Evolutionary conservation across 2,329 filamentous ascomycete species (phyloP), one percentile per base, ranked within the genome.

Genomic region (Aspergillus sp.): DNA sequence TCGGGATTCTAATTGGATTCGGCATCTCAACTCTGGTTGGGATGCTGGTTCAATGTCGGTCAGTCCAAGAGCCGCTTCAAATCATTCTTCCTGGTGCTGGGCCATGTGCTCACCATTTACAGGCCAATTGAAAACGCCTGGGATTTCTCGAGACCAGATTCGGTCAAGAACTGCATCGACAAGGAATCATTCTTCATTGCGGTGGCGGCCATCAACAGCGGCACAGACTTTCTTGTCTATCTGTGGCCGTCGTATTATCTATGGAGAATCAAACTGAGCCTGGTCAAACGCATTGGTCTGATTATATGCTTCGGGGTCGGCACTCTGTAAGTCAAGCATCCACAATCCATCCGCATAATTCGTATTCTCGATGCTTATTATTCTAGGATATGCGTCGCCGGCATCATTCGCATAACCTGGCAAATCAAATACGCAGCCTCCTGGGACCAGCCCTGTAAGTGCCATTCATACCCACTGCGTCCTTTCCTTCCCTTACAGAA

Each of bases 181-280:
- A 34, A 25, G 1, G 50, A 59, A 11, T n/a, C 25, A 11, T 59
- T 59, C 43, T 59, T 47, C 28, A 59, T 54, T n/a, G 38, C 49
- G 7, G 57, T 19, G n/a, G 57, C 57, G 6, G 50, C 49, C 11
- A 38, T 59, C n/a, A 59, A 59, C 50, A 53, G 49, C 25, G 30
- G 47, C 9, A 59, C 50, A 1, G 57, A 59, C 19, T 59, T 53
- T 30, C 31, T 54, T 13, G 57, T 59, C 48, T 59, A 59, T 19
- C 57, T 59, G n/a, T 59, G 57, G 51, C 57, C 50, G 4, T 43
- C 54, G 15, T 48, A 51, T n/a, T 58, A 58, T 28, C 56, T 58
- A 3, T 58, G 56, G 38, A 46, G 23, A n/a, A 38, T 58, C 8
- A 58, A 58, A 25, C 48, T 58, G n/a, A 49, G 57, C 45, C 22